These are phyloP conservation scores for Mortierella claussenii DNA, from an alignment of 192 early-diverging fungal genomes.

Conservation along the genomic window DNA sequence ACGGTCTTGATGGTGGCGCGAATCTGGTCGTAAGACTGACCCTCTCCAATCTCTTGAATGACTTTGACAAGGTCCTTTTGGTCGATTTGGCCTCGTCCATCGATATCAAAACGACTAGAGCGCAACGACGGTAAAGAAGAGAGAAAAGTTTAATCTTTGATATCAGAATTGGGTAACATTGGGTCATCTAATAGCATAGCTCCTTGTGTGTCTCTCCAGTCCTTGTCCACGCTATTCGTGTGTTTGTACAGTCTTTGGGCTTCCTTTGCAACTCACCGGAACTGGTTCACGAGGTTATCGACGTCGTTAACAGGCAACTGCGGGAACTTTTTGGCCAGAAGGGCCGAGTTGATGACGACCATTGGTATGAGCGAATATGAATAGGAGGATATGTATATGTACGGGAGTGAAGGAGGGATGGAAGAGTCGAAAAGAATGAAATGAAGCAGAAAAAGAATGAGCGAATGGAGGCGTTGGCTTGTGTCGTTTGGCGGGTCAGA, in stretches of 20 bases:
- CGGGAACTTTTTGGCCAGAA: slow-evolving; percentile 63
- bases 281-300: slow-evolving; percentile 60
- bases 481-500: too few species aligned
- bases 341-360: slow-evolving; percentile 63
- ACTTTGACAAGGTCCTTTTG: slow-evolving; percentile 73
- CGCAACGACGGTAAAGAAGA: background rate
- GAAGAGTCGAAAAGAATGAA: background rate
- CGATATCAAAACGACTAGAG: slow-evolving; percentile 62
- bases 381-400: slow-evolving; percentile 4
- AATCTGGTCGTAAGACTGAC: slow-evolving; percentile 80
- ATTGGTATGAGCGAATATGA: slow-evolving; percentile 19
- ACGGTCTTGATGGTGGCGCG: slow-evolving; percentile 75
- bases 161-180: too few species aligned
- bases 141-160: too few species aligned
- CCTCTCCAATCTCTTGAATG: slow-evolving; percentile 71
- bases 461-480: background rate
- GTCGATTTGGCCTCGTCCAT: slow-evolving; percentile 75
- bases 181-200: too few species aligned
- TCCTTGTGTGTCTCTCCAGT: too few species aligned
- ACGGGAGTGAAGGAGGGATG: background rate
- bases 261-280: too few species aligned
- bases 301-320: slow-evolving; percentile 61
- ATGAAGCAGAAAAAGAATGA: background rate
- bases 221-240: too few species aligned
- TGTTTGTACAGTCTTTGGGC: too few species aligned